These are phyloP conservation scores for Viridothelium virens DNA, from an alignment of 495 filamentous ascomycete genomes.

Conservation along the genomic window DNA sequence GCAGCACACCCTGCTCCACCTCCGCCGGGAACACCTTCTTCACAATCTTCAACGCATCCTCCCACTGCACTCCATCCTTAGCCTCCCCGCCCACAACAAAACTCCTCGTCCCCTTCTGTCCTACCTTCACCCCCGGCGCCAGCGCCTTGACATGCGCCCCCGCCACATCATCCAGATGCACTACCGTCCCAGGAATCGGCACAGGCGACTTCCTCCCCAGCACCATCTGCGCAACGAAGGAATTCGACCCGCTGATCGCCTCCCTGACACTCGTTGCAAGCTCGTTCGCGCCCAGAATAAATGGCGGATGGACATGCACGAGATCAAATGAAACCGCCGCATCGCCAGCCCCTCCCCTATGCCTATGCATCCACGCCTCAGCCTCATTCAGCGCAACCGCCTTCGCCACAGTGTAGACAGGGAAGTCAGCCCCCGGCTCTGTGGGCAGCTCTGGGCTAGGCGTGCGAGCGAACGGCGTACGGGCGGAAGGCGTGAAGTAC, in stretches of 20 bases:
- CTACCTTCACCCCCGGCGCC: conserved; percentile 5
- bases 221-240: background rate
- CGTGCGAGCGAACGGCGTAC: background rate
- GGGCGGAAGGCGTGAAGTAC: conserved; percentile 23
- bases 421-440: conserved; percentile 19
- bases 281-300: conserved; percentile 41
- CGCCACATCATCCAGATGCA: background rate
- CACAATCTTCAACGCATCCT: conserved; percentile 3
- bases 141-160: conserved; percentile 13
- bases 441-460: background rate
- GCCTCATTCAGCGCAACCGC: conserved; percentile 35
- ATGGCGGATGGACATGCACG: conserved; percentile 42
- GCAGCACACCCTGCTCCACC: conserved; percentile 5
- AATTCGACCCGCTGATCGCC: conserved; percentile 16
- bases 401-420: conserved; percentile 36
- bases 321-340: conserved; percentile 34
- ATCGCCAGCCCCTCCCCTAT: conserved; percentile 28
- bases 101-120: conserved; percentile 9
- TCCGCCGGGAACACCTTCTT: conserved; percentile 12
- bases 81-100: conserved; percentile 9
- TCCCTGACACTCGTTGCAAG: conserved; percentile 30
- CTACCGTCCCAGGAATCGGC: background rate
- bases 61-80: conserved; percentile 1
- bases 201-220: conserved; percentile 15
- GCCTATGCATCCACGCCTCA: conserved; percentile 36